Percentiles rank a stretch among this genome's conserved stretches.
Conservation (phyloP, 176 grass and related monocot genomes). For the Musa acuminata region DNA sequence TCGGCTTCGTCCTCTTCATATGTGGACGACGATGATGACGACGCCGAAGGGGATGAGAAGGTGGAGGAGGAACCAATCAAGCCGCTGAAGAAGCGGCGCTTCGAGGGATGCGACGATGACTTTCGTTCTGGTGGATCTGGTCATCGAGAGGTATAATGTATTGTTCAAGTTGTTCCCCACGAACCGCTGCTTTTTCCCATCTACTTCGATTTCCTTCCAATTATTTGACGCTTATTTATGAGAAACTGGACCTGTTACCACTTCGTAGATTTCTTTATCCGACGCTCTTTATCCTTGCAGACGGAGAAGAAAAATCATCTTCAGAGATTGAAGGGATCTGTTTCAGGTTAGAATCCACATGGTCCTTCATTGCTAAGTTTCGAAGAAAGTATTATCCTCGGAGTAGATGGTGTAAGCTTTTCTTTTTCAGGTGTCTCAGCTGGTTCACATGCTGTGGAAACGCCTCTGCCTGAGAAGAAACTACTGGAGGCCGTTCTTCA, state of each 20-base stretch:
- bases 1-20: conserved; percentile 31
- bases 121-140: not conserved
- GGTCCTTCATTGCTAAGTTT: not conserved
- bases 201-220: not conserved
- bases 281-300: not conserved
- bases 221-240: not conserved
- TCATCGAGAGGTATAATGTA: conserved; percentile 22
- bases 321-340: not conserved
- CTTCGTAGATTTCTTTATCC: not conserved
- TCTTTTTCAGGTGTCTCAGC: conserved; percentile 19
- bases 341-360: conserved; percentile 9
- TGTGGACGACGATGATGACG: conserved; percentile 34
- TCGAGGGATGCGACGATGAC: conserved; percentile 33
- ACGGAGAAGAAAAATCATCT: not conserved
- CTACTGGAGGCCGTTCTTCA: conserved; percentile 75
- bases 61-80: conserved; percentile 43
- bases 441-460: conserved; percentile 38
- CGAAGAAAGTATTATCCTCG: conserved; percentile 3
- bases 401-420: conserved; percentile 10
- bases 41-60: conserved; percentile 26
- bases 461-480: conserved; percentile 65
- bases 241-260: not conserved
- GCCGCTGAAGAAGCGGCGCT: conserved; percentile 87
- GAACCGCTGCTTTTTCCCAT: not conserved
- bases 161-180: not conserved